Base-by-base conservation (phyloP, 2,329 filamentous ascomycete genomes). In the Xylaria sp. region DNA sequence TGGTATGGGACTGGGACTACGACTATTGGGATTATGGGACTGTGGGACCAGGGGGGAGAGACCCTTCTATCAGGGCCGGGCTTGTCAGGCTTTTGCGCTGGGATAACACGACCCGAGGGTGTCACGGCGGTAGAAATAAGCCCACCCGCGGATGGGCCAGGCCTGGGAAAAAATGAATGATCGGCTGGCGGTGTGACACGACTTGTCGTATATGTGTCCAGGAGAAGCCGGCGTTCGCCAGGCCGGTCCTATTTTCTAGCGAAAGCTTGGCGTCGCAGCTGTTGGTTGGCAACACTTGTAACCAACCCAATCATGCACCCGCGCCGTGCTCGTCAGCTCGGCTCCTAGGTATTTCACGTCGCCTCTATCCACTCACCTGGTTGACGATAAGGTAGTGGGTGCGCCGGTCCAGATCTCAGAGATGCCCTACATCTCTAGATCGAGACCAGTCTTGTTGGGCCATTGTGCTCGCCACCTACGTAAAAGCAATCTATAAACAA, bases 331-430 rank as follows among this genome's bases (percentile, higher is more conserved):
- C 61, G 55, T 56, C 52, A 19, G 54, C 53, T 43, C 62, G 47
- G 52, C 51, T 52, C 46, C 48, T 42, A 37, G 21, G 17, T 20
- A 44, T 17, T 49, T n/a, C 39, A 37, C 4, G 3, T 34, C 48
- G 57, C n/a, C n/a, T 48, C 52, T 51, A 60, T 60, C 57, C 57
- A 46, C 44, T 63, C 63, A 59, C 62, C 60, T 65, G 63, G 64
- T 62, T 61, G 40, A 38, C 24, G 17, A 48, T 21, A 44, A 51
- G 42, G 42, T 49, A 55, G 43, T 54, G 55, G 22, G 41, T 50
- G 39, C 45, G 47, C 50, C 43, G 34, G 39, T 46, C 20, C 19
- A 39, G 29, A 34, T 34, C 29, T 34, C 29, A 34, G 29, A 34
- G 29, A 34, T 3, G 13, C 13, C 21, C 41, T 44, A 44, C 21